Evolutionary conservation across 257 asterid species (phyloP), one percentile per base, ranked within the genome.

Genomic region (Solanum paucissectum): DNA sequence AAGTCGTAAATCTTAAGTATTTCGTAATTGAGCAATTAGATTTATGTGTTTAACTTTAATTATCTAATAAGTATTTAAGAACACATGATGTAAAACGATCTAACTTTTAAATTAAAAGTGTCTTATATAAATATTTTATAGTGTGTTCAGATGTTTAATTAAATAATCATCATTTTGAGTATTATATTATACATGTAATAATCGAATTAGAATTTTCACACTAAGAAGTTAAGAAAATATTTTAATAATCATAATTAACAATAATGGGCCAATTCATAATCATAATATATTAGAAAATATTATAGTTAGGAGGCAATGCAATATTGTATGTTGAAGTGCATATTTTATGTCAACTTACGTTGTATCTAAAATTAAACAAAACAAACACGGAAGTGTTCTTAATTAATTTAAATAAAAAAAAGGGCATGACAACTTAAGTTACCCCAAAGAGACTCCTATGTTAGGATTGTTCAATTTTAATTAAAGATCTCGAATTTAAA

Each of bases 381-480:
- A 25, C 21, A 76, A 38, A n/a, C n/a, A 40, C 3, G 84, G n/a
- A 38, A n/a, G 21, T 23, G 25, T 40, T 42, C 14, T 42, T 77
- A 68, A 68, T 76, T 77, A 68, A 27, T 38, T 44, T 44, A 44
- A 44, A 3, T 11, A 42, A 1, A 49, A 76, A 74, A 37, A 74
- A 74, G 3, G 34, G 36, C 34, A 40, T n/a, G 34, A 40, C 58
- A 38, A 5, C 7, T 37, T n/a, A 38, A 75, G 34, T 76, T 32
- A 75, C 66, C 60, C 60, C 8, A 16, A 16, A 52, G 60, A 14
- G 9, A 52, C 9, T 16, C 58, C 58, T 12, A 12, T 44, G 52
- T 12, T 4, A 0, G 6, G 2, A 46, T 16, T 5, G 1, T 5
- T 49, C 1, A 0, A 16, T 52, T 52, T 0, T 52, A 55, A 55